Percentiles rank a stretch among this genome's conserved stretches.
These are phyloP conservation scores for Phylloporus sp. DNA, from an alignment of 768 basidiomycete species.

Conservation along the genomic window DNA sequence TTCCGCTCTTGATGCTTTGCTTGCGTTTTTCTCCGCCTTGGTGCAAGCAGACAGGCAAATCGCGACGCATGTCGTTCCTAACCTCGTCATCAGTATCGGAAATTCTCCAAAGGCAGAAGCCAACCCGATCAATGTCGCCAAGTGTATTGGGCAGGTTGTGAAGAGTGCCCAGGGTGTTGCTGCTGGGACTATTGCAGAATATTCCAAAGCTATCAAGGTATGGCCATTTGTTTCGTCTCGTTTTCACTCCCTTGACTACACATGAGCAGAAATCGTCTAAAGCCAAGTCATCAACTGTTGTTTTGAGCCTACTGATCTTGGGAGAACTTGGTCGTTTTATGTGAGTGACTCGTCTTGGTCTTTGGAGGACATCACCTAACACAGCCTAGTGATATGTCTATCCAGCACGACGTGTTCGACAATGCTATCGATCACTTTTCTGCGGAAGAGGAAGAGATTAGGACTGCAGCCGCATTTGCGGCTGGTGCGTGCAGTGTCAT, in stretches of 20 bases:
- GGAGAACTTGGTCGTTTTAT: slow-evolving; percentile 92
- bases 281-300: slow-evolving; percentile 61
- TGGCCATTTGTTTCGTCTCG: not conserved
- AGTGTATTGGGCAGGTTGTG: slow-evolving; percentile 81
- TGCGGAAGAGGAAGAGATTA: slow-evolving; percentile 78
- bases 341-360: slow-evolving; percentile 41
- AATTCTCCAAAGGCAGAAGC: slow-evolving; percentile 57
- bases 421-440: slow-evolving; percentile 71
- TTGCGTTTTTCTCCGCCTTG: slow-evolving; percentile 77
- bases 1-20: slow-evolving; percentile 73
- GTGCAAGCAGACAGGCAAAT: slow-evolving; percentile 82
- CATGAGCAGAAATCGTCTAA: slow-evolving; percentile 47
- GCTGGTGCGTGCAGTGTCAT: slow-evolving; percentile 51
- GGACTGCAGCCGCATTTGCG: slow-evolving; percentile 91
- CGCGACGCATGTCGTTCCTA: slow-evolving; percentile 76
- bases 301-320: slow-evolving; percentile 82
- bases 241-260: not conserved
- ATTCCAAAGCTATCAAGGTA: slow-evolving; percentile 78
- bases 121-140: slow-evolving; percentile 70
- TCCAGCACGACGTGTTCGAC: slow-evolving; percentile 74
- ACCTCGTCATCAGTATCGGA: slow-evolving; percentile 61
- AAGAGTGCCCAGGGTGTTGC: slow-evolving; percentile 65
- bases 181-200: slow-evolving; percentile 81
- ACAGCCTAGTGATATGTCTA: slow-evolving; percentile 73
- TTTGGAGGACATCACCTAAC: slow-evolving; percentile 2